Evolutionary conservation across 192 early-diverging fungal species (phyloP).

Genomic region (Piromyces finnis): DNA sequence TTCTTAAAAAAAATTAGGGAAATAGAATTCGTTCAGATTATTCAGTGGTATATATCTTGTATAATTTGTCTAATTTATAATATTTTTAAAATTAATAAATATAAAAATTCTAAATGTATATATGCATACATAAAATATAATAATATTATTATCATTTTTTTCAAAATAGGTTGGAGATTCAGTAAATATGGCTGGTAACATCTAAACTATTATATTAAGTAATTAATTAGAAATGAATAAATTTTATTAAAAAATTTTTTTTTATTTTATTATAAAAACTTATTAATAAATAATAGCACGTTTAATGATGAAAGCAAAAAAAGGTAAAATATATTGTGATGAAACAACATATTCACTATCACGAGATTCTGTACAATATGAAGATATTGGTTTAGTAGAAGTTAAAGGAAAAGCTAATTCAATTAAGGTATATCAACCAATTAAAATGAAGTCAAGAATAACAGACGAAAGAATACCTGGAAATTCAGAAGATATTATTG

Average conservation of each 20-base stretch:
- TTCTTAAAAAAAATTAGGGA: too few species aligned
- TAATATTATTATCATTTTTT: too few species aligned
- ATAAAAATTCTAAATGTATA: too few species aligned
- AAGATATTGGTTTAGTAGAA: slow-evolving; percentile 17
- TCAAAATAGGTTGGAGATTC: neutral
- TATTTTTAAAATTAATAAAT: too few species aligned
- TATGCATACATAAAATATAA: too few species aligned
- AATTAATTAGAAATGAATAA: too few species aligned
- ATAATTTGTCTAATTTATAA: too few species aligned
- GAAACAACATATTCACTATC: slow-evolving; percentile 24
- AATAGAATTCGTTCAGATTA: slow-evolving; percentile 23
- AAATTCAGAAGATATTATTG: neutral
- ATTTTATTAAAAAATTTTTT: too few species aligned
- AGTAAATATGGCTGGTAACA: neutral
- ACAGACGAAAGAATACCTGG: neutral
- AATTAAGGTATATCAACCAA: slow-evolving; percentile 13
- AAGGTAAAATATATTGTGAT: slow-evolving; percentile 17
- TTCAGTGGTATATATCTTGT: slow-evolving; percentile 27
- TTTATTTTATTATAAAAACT: too few species aligned
- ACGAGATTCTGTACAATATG: slow-evolving; percentile 19
- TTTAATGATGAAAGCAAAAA: slow-evolving; percentile 16
- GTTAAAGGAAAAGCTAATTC: slow-evolving; percentile 24
- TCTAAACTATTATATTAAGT: neutral
- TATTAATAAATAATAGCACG: slow-evolving; percentile 25
- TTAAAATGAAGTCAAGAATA: neutral